Evolutionary conservation across 257 asterid genomes (phyloP).

Genomic region (Ajuga chamaepitys): DNA sequence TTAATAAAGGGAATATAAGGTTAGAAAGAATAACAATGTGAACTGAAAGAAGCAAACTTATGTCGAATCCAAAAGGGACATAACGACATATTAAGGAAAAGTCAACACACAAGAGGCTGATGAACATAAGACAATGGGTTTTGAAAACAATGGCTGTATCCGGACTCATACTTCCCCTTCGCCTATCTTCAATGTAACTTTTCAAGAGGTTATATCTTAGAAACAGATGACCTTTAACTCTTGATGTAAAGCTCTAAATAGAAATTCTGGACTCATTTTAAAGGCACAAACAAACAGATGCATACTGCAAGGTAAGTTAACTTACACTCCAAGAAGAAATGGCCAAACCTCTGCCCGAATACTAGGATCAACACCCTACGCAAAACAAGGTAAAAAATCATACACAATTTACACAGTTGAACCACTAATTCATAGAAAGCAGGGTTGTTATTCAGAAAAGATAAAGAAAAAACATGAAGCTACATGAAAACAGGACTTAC

Average conservation of each 20-base stretch:
- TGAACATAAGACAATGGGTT: not conserved
- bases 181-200: not conserved
- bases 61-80: not conserved
- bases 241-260: not conserved
- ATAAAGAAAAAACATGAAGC: not conserved
- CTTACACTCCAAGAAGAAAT: constrained; percentile 97
- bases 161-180: constrained; percentile 1
- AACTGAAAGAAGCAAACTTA: not conserved
- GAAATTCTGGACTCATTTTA: not conserved
- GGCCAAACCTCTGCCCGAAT: constrained; percentile 95
- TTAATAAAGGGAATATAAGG: not conserved
- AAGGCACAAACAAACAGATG: not conserved
- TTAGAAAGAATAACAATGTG: not conserved
- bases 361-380: constrained; percentile 87
- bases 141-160: not conserved
- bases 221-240: not conserved
- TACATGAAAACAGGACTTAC: constrained; percentile 40
- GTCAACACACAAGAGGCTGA: not conserved
- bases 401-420: not conserved
- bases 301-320: constrained; percentile 13
- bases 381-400: constrained; percentile 8
- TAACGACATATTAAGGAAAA: not conserved
- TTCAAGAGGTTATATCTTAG: not conserved
- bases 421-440: not conserved
- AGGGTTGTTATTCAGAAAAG: not conserved